These are phyloP conservation scores for Bisporella sp. DNA, from an alignment of 2,329 filamentous ascomycete species.

Conservation along the genomic window DNA sequence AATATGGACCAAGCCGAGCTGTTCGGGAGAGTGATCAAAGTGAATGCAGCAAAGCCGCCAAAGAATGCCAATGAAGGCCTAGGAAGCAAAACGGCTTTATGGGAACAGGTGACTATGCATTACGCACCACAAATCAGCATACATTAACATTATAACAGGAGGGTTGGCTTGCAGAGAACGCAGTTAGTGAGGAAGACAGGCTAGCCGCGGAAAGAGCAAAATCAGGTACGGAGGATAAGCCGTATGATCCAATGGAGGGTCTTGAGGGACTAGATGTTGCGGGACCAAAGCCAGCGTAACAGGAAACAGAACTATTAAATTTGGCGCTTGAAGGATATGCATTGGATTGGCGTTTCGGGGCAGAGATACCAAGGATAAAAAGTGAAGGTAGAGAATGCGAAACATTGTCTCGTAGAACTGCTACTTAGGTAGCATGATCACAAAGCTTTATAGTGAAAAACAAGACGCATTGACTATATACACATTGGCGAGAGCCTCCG, in stretches of 20 bases:
- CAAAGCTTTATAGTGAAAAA: too few relatives aligned
- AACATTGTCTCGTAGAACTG: neutral
- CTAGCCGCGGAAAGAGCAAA: conserved; percentile 49
- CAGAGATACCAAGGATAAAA: neutral
- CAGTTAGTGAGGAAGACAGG: conserved; percentile 73
- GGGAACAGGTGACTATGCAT: conserved; percentile 76
- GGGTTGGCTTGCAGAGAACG: conserved; percentile 85
- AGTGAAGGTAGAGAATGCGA: neutral
- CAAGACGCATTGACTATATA: too few relatives aligned
- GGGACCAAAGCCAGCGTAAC: conserved; percentile 72
- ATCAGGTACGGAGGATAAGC: conserved; percentile 43
- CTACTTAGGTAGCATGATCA: too few relatives aligned
- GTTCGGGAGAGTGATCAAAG: conserved; percentile 86
- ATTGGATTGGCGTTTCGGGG: conserved; percentile 15
- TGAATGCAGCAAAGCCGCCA: conserved; percentile 84
- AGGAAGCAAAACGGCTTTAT: conserved; percentile 88
- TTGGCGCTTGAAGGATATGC: conserved; percentile 2
- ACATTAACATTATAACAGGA: conserved; percentile 51
- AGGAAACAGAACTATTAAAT: neutral
- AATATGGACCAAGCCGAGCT: conserved; percentile 98
- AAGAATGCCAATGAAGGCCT: conserved; percentile 83
- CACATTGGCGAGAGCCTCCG: too few relatives aligned
- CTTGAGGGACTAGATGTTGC: conserved; percentile 90
- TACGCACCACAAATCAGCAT: conserved; percentile 1
- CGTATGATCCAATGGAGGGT: conserved; percentile 90